phyloP scores from a whole-genome alignment of 2,329 filamentous ascomycete genomes.

The Diplodia mutila region DNA sequence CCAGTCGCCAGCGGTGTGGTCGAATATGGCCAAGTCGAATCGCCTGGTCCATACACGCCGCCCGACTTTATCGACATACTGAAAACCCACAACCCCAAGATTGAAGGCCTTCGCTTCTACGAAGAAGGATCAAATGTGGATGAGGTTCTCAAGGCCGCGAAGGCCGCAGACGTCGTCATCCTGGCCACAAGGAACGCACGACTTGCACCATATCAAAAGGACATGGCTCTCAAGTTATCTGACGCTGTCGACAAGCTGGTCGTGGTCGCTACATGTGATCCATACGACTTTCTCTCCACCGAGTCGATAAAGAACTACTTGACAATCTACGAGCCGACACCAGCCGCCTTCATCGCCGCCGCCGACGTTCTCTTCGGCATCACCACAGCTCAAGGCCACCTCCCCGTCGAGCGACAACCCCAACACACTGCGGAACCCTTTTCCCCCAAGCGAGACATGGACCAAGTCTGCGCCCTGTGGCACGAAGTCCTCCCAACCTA shows the following conservation, averaged over 20 bases:
- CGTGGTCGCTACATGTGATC: constrained; percentile 22
- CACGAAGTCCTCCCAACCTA: background rate
- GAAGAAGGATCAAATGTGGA: background rate
- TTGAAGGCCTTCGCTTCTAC: background rate
- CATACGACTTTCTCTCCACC: constrained; percentile 21
- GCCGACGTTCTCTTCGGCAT: constrained; percentile 10
- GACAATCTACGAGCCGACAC: constrained; percentile 21
- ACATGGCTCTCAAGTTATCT: background rate
- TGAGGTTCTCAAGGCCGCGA: background rate
- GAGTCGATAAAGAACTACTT: background rate
- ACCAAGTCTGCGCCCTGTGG: background rate
- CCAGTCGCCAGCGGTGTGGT: constrained; percentile 7
- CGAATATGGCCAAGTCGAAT: background rate
- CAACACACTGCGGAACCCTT: background rate
- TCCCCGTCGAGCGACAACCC: background rate
- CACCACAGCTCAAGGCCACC: background rate
- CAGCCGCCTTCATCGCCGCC: constrained; percentile 1
- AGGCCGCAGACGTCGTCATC: background rate
- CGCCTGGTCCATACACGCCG: background rate
- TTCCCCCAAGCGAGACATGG: background rate
- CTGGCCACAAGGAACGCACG: constrained; percentile 20
- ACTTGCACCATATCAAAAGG: background rate
- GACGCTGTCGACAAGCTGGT: background rate
- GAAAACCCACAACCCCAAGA: background rate
- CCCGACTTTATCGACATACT: constrained; percentile 7